These are phyloP conservation scores for Salix dunnii DNA, from an alignment of 345 rosid genomes.

Conservation along the genomic window DNA sequence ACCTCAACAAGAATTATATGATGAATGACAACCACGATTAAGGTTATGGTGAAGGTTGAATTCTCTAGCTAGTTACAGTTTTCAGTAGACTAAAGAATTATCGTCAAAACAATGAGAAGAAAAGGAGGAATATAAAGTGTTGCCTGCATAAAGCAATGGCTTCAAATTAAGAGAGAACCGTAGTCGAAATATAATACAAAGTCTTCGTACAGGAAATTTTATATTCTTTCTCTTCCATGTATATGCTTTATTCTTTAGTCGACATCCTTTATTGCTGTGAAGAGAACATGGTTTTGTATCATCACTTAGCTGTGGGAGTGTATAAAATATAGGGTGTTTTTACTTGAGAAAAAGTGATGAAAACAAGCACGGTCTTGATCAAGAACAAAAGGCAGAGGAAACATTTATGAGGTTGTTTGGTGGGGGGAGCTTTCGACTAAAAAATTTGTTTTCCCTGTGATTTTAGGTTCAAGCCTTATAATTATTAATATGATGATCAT, in stretches of 20 bases:
- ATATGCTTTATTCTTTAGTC: background rate
- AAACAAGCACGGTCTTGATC: constrained; percentile 21
- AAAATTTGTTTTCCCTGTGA: too few relatives aligned
- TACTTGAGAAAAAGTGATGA: constrained; percentile 17
- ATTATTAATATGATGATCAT: too few relatives aligned
- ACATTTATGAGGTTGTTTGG: too few relatives aligned
- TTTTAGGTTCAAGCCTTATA: too few relatives aligned
- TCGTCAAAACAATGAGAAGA: background rate
- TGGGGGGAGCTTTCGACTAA: too few relatives aligned
- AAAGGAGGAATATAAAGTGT: background rate
- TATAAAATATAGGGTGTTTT: background rate
- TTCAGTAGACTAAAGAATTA: background rate
- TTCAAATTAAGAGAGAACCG: background rate
- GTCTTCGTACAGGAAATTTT: background rate
- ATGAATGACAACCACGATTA: too few relatives aligned
- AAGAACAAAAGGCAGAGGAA: constrained; percentile 22
- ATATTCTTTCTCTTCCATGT: background rate
- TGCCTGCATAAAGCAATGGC: background rate
- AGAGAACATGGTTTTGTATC: background rate
- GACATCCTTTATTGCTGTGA: background rate
- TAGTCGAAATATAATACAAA: background rate
- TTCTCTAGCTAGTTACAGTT: background rate
- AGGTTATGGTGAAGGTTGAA: too few relatives aligned
- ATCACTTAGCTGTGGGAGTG: background rate
- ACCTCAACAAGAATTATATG: too few relatives aligned